These are phyloP conservation scores for Nitzschia putrida DNA, from an alignment of 108 stramenopile species.

Conservation along the genomic window DNA sequence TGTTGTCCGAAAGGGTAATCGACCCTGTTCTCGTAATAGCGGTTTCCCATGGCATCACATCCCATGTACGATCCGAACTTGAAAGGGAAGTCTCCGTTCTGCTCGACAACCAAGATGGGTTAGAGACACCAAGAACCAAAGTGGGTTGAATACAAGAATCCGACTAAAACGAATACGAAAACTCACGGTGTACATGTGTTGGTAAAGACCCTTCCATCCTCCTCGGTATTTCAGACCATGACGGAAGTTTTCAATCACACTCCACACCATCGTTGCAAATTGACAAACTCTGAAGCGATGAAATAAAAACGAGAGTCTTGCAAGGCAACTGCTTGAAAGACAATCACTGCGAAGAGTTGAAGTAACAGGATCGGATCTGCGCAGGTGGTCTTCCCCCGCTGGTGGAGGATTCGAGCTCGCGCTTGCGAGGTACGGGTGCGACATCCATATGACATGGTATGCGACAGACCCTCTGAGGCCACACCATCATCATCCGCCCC, in stretches of 20 bases:
- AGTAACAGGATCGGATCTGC: too few relatives aligned
- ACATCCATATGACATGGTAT: too few relatives aligned
- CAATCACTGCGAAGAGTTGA: too few relatives aligned
- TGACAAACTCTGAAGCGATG: not conserved
- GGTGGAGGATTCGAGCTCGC: too few relatives aligned
- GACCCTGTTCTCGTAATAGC: constrained; percentile 93
- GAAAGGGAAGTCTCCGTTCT: constrained; percentile 94
- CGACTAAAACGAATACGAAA: not conserved
- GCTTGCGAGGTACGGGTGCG: too few relatives aligned
- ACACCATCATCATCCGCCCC: too few relatives aligned
- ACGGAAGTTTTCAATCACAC: constrained; percentile 65
- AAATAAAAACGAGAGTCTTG: not conserved
- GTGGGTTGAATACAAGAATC: constrained; percentile 3
- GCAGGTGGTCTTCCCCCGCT: too few relatives aligned
- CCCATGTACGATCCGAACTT: constrained; percentile 96
- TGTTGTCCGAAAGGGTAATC: constrained; percentile 94
- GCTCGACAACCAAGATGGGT: not conserved
- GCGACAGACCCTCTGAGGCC: too few relatives aligned
- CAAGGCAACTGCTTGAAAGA: not conserved
- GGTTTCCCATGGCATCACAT: constrained; percentile 88
- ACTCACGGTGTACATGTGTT: constrained; percentile 92
- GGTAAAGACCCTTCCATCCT: constrained; percentile 86
- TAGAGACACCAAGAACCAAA: not conserved
- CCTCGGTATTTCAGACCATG: constrained; percentile 79
- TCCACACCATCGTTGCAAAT: constrained; percentile 60